Evolutionary conservation across 331 rosid genomes (phyloP), one percentile per base, ranked within the genome.

Genomic region (Quercus phellos): DNA sequence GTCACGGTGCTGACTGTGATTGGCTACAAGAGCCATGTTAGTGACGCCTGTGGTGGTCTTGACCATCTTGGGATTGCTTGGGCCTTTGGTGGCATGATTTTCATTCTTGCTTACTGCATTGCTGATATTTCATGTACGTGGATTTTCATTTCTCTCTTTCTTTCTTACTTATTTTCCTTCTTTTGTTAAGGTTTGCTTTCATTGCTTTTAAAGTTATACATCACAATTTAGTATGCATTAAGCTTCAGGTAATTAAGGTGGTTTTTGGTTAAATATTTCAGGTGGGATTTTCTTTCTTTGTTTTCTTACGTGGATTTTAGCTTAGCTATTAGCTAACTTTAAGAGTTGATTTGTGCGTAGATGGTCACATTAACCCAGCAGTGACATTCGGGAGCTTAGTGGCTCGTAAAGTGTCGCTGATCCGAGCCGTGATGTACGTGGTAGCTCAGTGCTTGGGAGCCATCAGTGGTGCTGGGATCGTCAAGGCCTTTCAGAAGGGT

Each of bases 41-140:
- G 66, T 11, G 53, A 46, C 17, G 53, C 3, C 53, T 46, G 53
- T 46, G 53, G 53, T 46, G 53, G 98, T 1, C 98, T 94, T 55
- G 98, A 97, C 7, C 68, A 84, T 74, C 94, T 94, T 4, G 97
- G 98, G 0, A 91, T 94, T 77, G 96, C 98, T 6, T 92, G 97
- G 98, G 96, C 99, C 38, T 91, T 94, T 38, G 99, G 99, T 4
- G 99, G 99, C 89, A 94, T 94, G 99, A 94, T 94, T 84, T 94
- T 92, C 80, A 55, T 92, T 55, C 97, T 94, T 51, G 99, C 93
- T 73, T 94, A 94, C 94, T 92, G 98, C 89, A 94, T 94, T 43
- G 96, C 98, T 35, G 99, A 98, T 1, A 92, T 94, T 76, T 94
- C 97, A 72, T 92, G 98, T 91, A 8, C 11, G 46, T 38, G 46